Conservation (phyloP, 768 basidiomycete genomes). For the Leccinum aurantiacum region DNA sequence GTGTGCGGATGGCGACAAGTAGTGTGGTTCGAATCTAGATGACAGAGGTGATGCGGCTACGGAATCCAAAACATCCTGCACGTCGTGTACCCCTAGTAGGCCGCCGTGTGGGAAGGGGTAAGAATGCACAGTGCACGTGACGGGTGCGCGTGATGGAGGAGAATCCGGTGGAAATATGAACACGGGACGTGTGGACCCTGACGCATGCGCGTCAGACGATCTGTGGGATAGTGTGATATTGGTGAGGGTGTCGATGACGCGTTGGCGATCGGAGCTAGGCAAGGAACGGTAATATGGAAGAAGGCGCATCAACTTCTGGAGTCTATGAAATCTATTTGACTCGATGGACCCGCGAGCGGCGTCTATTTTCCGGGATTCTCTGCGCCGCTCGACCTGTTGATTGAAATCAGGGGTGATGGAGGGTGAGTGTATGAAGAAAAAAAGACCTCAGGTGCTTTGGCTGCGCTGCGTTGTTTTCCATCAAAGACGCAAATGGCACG, state of each 20-base stretch:
- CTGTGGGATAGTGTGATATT: constrained; percentile 9
- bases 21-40: constrained; percentile 21
- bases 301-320: constrained; percentile 43
- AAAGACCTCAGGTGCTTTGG: constrained; percentile 72
- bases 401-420: constrained; percentile 4
- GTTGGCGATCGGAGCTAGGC: constrained; percentile 28
- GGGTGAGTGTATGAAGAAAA: not conserved
- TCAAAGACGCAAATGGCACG: constrained; percentile 78
- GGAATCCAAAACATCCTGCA: constrained; percentile 15
- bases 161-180: constrained; percentile 8
- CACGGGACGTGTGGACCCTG: constrained; percentile 18
- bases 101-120: constrained; percentile 14
- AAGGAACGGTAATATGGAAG: constrained; percentile 41
- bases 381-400: constrained; percentile 54
- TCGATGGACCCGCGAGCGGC: constrained; percentile 58
- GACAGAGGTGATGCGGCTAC: constrained; percentile 1
- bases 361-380: constrained; percentile 47
- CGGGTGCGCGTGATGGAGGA: constrained; percentile 1
- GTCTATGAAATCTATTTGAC: constrained; percentile 52
- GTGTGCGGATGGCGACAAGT: constrained; percentile 9
- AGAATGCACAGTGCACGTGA: constrained; percentile 7
- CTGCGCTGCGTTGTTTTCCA: constrained; percentile 61
- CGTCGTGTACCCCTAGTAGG: constrained; percentile 9
- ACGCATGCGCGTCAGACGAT: constrained; percentile 14
- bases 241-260: constrained; percentile 28